Base-by-base conservation (phyloP, 176 grass and related monocot species). In the Lolium perenne region DNA sequence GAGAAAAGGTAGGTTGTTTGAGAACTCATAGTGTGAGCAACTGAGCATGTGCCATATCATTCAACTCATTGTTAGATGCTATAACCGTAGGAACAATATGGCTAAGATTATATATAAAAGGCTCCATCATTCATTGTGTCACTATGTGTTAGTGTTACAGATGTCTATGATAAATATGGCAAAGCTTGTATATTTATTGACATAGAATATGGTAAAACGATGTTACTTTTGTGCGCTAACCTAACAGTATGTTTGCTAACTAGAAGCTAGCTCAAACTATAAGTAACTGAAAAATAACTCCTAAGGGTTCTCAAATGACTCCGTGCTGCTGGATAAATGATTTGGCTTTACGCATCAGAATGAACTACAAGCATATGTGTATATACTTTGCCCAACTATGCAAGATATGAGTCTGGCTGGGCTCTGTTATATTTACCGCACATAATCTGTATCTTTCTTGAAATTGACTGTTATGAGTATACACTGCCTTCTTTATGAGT, bases 1-100 rank as follows among this genome's bases (percentile, higher is more conserved):
- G 88, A 77, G 83, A 90, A 82, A 82, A 86, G 85, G 85, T 83
- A 81, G 12, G 12, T 1, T 64, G 1, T 71, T 74, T 73, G 12
- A n/a, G 68, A 84, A 5, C 25, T 38, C 18, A 84, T 14, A 35
- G 63, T 22, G 48, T 80, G 32, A 51, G 50, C 22, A 15, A 12
- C 15, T 75, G n/a, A 50, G 51, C 18, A 55, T 43, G 11, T 23
- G 45, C 26, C 15, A 45, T 64, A 53, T 54, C 46, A 32, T 68
- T 50, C 22, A 29, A 65, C 6, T 8, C 35, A 68, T 15, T 56
- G 47, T 10, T 77, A 76, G 65, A 65, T 84, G 32, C 68, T 74
- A 48, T 48, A 49, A 8, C 23, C 43, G 49, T 23, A 23, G 12
- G 22, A 7, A 43, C 71, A 74, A 74, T 49, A 74, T 48, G 71